Percentiles rank a stretch among this genome's conserved stretches.
Conservation (phyloP, 495 filamentous ascomycete genomes). For the Aspergillus incahuasiensis region DNA sequence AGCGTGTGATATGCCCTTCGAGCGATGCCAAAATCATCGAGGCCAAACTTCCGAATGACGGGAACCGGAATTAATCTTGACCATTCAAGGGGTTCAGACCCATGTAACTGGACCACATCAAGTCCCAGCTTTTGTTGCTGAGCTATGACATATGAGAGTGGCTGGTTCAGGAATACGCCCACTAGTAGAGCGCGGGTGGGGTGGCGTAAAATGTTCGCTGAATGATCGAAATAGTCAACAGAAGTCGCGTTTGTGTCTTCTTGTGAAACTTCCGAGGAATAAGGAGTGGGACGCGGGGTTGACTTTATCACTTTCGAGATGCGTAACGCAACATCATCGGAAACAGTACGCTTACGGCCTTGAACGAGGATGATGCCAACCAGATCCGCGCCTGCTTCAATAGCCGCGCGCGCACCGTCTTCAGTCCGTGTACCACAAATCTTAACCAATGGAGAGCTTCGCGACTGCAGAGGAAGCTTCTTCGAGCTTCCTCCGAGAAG, state of each 20-base stretch:
- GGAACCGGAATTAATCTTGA: constrained; percentile 79
- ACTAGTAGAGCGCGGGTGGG: constrained; percentile 72
- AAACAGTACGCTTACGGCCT: constrained; percentile 72
- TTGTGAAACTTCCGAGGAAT: constrained; percentile 23
- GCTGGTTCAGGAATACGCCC: constrained; percentile 91
- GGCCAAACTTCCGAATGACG: constrained; percentile 77
- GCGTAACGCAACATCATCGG: constrained; percentile 66
- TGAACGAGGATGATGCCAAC: constrained; percentile 89
- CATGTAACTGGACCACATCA: constrained; percentile 92
- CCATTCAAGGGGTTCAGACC: constrained; percentile 90
- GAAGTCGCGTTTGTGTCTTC: constrained; percentile 32
- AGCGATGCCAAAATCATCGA: constrained; percentile 63
- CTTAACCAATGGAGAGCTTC: constrained; percentile 66
- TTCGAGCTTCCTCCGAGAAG: constrained; percentile 61
- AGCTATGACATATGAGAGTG: constrained; percentile 70
- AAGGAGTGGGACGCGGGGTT: constrained; percentile 45
- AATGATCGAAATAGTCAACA: constrained; percentile 61
- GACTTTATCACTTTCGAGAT: constrained; percentile 77
- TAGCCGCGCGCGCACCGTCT: constrained; percentile 73
- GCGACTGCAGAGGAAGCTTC: constrained; percentile 14
- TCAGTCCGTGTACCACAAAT: constrained; percentile 91
- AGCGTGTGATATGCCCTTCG: constrained; percentile 75
- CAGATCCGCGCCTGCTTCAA: constrained; percentile 85
- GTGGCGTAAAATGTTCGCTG: constrained; percentile 45
- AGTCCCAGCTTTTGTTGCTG: constrained; percentile 71